Conservation (phyloP, 306 rosid species). For the Cyclanthera cordifolia region DNA sequence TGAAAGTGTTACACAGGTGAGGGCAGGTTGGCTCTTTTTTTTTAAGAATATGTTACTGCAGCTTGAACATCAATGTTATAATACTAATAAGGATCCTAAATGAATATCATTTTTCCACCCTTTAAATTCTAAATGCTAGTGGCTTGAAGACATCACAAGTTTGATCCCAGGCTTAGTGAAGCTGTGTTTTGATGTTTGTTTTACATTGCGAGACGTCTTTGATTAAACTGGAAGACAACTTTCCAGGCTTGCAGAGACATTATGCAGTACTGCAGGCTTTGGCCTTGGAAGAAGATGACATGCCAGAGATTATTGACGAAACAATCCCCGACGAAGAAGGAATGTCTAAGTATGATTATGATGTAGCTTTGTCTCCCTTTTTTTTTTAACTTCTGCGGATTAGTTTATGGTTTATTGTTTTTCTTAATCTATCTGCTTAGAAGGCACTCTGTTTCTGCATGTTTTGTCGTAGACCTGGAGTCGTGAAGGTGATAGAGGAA, state of each 20-base stretch:
- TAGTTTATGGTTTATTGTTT: background rate
- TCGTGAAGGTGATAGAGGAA: constrained; percentile 58
- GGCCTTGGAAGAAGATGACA: constrained; percentile 77
- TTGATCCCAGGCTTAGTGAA: background rate
- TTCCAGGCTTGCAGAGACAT: constrained; percentile 91
- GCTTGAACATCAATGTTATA: background rate
- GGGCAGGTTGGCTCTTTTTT: too few relatives aligned
- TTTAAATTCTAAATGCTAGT: background rate
- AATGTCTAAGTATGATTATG: constrained; percentile 45
- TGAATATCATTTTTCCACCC: background rate
- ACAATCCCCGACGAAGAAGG: constrained; percentile 88
- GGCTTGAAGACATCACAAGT: background rate
- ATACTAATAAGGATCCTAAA: background rate
- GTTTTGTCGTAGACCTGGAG: constrained; percentile 52
- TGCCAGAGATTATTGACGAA: constrained; percentile 74
- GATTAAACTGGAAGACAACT: constrained; percentile 9
- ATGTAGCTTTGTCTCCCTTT: background rate
- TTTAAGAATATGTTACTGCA: background rate
- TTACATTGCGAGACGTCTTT: background rate
- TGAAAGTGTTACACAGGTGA: too few relatives aligned
- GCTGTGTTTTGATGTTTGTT: background rate
- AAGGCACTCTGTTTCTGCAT: constrained; percentile 10
- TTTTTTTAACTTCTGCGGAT: background rate
- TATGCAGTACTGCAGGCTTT: constrained; percentile 78
- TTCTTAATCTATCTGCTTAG: background rate